These are phyloP conservation scores for Metahyphopichia silvanorum DNA, from an alignment of 805 yeast species.

Conservation along the genomic window DNA sequence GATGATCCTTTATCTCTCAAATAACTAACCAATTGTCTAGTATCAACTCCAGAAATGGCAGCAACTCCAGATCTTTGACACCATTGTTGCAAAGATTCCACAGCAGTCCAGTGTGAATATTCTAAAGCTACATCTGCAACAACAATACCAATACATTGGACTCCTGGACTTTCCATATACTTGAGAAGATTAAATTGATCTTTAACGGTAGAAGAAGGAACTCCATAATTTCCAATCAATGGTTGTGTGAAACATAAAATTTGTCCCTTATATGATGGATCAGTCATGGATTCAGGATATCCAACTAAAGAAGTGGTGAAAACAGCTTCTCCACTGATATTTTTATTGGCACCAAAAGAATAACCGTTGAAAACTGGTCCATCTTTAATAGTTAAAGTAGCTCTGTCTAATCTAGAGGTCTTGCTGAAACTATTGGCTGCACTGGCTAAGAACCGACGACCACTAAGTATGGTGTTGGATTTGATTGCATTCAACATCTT, in stretches of 20 bases:
- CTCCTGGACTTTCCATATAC: constrained; percentile 86
- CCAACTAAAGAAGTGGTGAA: constrained; percentile 98
- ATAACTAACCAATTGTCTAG: constrained; percentile 88
- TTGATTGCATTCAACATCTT: no score
- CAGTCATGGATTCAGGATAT: constrained; percentile 98
- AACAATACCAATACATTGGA: constrained; percentile 94
- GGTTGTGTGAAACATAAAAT: constrained; percentile 97
- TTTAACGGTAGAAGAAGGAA: constrained; percentile 76
- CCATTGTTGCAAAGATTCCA: constrained; percentile 92
- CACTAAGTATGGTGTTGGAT: no score
- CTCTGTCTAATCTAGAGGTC: constrained; percentile 59
- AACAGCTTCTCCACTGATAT: constrained; percentile 95
- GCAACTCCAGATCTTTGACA: constrained; percentile 96
- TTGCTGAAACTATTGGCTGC: constrained; percentile 27
- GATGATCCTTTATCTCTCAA: constrained; percentile 97
- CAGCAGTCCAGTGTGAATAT: constrained; percentile 99
- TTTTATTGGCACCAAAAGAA: constrained; percentile 93
- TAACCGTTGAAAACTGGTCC: constrained; percentile 93
- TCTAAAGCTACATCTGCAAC: constrained; percentile 94
- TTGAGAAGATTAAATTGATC: constrained; percentile 85
- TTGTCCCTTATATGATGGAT: constrained; percentile 97
- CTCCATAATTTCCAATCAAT: constrained; percentile 96
- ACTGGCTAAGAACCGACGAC: constrained; percentile 29
- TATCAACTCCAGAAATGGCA: constrained; percentile 93
- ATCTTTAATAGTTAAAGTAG: constrained; percentile 84